These are phyloP conservation scores for Candida maesae DNA, from an alignment of 805 yeast species.

Conservation along the genomic window DNA sequence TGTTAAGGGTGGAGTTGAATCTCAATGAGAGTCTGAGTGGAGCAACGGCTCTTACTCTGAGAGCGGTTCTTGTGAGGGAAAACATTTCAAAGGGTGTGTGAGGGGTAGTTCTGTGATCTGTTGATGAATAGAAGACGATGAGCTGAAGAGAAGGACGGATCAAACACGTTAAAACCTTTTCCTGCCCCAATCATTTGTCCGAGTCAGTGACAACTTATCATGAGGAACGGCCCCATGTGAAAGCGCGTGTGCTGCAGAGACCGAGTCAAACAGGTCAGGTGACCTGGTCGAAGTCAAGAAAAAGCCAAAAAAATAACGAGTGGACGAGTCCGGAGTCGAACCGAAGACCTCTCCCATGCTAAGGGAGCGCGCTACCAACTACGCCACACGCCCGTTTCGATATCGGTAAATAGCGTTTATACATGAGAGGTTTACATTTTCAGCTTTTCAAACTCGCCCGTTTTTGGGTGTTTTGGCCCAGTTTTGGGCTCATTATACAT, in stretches of 20 bases:
- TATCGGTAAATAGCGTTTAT: not conserved
- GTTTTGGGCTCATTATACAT: no score
- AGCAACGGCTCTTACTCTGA: conserved; percentile 13
- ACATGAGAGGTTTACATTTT: no score
- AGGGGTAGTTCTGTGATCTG: not conserved
- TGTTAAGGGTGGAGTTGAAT: conserved; percentile 22
- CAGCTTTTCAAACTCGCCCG: no score
- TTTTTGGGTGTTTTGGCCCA: not conserved
- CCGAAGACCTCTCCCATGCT: conserved; percentile 79
- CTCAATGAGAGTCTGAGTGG: conserved; percentile 24
- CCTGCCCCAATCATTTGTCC: not conserved
- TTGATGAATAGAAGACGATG: not conserved
- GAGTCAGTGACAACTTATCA: not conserved
- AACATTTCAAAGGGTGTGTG: conserved; percentile 9
- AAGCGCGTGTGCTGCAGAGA: no score
- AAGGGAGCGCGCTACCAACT: conserved; percentile 82
- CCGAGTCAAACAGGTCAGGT: no score
- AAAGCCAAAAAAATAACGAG: conserved; percentile 25
- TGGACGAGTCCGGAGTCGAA: conserved; percentile 77
- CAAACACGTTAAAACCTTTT: not conserved
- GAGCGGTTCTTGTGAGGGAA: conserved; percentile 17
- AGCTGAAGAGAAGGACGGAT: no score
- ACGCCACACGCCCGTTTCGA: conserved; percentile 65
- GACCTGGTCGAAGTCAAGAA: no score
- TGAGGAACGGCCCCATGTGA: not conserved